phyloP scores from a whole-genome alignment of 257 asterid species.

The Craterostigma plantagineum region DNA sequence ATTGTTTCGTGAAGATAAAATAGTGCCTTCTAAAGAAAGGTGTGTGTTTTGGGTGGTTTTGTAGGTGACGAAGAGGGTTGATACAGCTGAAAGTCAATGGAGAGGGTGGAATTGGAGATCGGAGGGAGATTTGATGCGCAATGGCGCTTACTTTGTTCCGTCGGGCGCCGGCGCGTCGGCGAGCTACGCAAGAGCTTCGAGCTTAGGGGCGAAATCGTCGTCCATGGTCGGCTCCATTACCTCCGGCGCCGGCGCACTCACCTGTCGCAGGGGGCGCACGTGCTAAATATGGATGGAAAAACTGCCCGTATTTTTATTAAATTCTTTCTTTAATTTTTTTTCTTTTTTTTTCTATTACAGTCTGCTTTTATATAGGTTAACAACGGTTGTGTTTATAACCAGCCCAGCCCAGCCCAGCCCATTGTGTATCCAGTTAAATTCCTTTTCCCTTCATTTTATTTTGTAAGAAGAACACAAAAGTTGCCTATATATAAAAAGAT shows the following conservation, averaged over 20 bases:
- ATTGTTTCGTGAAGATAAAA: too few relatives aligned
- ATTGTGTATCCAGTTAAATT: too few relatives aligned
- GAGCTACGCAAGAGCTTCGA: slow-evolving; percentile 92
- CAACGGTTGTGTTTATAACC: too few relatives aligned
- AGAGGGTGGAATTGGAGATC: slow-evolving; percentile 95
- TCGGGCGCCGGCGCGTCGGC: slow-evolving; percentile 94
- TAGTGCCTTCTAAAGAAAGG: too few relatives aligned
- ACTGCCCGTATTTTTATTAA: neutral
- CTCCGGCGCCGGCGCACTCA: slow-evolving; percentile 66
- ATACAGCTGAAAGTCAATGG: slow-evolving; percentile 44
- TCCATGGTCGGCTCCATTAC: slow-evolving; percentile 70
- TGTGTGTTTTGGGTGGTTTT: slow-evolving; percentile 5
- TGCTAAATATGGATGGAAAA: slow-evolving; percentile 20
- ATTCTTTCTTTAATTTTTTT: too few relatives aligned
- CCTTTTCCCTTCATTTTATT: too few relatives aligned
- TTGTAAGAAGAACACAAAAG: too few relatives aligned
- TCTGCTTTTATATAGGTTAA: too few relatives aligned
- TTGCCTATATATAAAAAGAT: too few relatives aligned
- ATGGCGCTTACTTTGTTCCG: slow-evolving; percentile 81
- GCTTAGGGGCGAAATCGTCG: slow-evolving; percentile 86
- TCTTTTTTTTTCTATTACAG: too few relatives aligned
- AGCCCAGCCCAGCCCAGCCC: too few relatives aligned
- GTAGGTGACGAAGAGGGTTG: slow-evolving; percentile 90
- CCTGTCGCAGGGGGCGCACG: slow-evolving; percentile 54
- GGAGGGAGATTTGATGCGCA: slow-evolving; percentile 77